Percentiles rank a stretch among this genome's conserved stretches.
These are phyloP conservation scores for Monosporascus sp. DNA, from an alignment of 2,329 filamentous ascomycete genomes.

Conservation along the genomic window DNA sequence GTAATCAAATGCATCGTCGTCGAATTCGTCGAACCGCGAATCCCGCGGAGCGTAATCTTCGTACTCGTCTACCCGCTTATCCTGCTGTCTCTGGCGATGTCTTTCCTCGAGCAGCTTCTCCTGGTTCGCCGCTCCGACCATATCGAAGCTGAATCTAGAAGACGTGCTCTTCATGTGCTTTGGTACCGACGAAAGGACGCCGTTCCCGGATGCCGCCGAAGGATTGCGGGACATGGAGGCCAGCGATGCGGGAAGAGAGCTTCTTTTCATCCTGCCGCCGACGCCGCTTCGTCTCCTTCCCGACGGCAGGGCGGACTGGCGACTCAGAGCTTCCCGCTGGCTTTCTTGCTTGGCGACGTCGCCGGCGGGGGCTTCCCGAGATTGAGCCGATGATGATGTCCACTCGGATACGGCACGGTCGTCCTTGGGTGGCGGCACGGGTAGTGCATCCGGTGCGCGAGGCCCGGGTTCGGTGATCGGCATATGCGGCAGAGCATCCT, in stretches of 20 bases:
- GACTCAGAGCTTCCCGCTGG: constrained; percentile 10
- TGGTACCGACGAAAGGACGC: constrained; percentile 46
- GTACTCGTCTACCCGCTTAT: constrained; percentile 45
- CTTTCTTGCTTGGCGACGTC: constrained; percentile 13
- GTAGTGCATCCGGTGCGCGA: constrained; percentile 23
- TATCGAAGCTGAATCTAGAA: constrained; percentile 77
- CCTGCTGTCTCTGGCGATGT: constrained; percentile 61
- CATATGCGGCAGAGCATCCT: constrained; percentile 11
- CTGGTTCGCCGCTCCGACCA: constrained; percentile 63
- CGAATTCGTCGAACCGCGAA: constrained; percentile 56
- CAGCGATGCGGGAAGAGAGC: constrained; percentile 27
- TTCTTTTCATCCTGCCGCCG: constrained; percentile 16
- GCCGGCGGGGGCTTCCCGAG: constrained; percentile 26
- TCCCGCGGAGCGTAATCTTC: constrained; percentile 33
- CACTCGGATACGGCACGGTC: constrained; percentile 21
- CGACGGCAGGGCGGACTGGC: constrained; percentile 5
- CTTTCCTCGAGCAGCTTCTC: constrained; percentile 68
- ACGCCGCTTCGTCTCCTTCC: constrained; percentile 5
- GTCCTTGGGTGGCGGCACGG: constrained; percentile 35
- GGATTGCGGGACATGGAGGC: constrained; percentile 46
- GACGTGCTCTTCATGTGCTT: constrained; percentile 71
- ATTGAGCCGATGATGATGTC: constrained; percentile 28
- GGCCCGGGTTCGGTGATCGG: constrained; percentile 13
- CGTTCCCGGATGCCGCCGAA: constrained; percentile 43
- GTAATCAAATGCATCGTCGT: constrained; percentile 56